Percentiles rank a stretch among this genome's conserved stretches.
Conservation (phyloP, 2,329 filamentous ascomycete species). For the Davidsoniella virescens region DNA sequence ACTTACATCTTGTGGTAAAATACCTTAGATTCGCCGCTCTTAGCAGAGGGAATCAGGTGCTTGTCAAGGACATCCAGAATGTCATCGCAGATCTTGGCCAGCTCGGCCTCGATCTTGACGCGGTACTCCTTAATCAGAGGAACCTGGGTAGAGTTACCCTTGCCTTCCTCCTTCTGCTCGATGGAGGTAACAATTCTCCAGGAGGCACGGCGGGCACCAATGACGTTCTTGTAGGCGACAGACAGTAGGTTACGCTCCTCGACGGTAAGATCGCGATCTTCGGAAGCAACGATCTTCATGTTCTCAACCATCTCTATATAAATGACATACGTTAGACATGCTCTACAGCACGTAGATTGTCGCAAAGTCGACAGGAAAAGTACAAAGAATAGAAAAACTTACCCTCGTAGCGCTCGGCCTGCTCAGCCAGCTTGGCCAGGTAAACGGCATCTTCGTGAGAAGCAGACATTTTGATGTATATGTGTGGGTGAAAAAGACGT, state of each 20-base stretch:
- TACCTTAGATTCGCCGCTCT: constrained; percentile 95
- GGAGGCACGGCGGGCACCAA: constrained; percentile 87
- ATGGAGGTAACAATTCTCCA: constrained; percentile 98
- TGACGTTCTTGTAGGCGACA: constrained; percentile 98
- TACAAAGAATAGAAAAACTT: constrained; percentile 16
- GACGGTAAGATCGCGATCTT: constrained; percentile 67
- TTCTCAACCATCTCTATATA: constrained; percentile 92
- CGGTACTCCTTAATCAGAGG: constrained; percentile 93
- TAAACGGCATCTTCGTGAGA: constrained; percentile 90
- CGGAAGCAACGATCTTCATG: constrained; percentile 96
- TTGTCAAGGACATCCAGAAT: constrained; percentile 89
- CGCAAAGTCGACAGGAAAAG: not conserved
- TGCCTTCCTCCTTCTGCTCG: constrained; percentile 99
- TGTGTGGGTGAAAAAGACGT: constrained; percentile 1
- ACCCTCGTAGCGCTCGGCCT: constrained; percentile 99
- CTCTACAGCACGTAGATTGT: constrained; percentile 2
- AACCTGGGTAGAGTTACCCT: constrained; percentile 88
- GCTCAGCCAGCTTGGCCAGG: constrained; percentile 99
- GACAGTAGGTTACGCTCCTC: constrained; percentile 96
- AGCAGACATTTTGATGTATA: constrained; percentile 53
- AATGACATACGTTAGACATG: constrained; percentile 4
- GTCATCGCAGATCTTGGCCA: constrained; percentile 95
- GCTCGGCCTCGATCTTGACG: constrained; percentile 92
- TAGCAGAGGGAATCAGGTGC: constrained; percentile 84
- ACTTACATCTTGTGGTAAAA: constrained; percentile 95